Base-by-base conservation (phyloP, 208 protist species). In the Trypanosoma boissoni region DNA sequence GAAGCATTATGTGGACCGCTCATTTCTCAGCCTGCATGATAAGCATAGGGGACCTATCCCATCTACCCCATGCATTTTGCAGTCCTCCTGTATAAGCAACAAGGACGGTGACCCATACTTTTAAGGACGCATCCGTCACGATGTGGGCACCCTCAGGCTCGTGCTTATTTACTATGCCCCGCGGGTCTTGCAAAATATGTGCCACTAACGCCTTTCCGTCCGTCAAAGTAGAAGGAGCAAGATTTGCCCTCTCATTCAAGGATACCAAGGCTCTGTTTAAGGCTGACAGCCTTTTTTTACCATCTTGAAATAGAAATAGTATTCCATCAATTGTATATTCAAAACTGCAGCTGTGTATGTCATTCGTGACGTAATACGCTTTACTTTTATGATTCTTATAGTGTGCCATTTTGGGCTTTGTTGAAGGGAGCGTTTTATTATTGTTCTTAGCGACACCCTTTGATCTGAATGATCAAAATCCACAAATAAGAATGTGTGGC, bases 111-210 rank as follows among this genome's bases (percentile, higher is more conserved):
- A 41, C 28, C 58, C 48, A 65, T 49, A 41, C 58, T 14, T 48
- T 20, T 8, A 57, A 20, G 2, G 58, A 65, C 29, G 58, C 58
- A 44, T 65, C 48, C 12, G 58, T 65, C 14, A 46, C 37, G 18
- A 57, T 7, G 26, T 28, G 14, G n/a, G n/a, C n/a, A n/a, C n/a
- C n/a, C n/a, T n/a, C 3, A 14, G 12, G 4, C 27, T 21, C 12
- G 21, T 24, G 9, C 5, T 6, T 1, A 48, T 23, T 23, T 14
- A 2, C 1, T 23, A n/a, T n/a, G n/a, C n/a, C n/a, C n/a, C n/a
- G n/a, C n/a, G n/a, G 9, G 8, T 23, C n/a, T 23, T 48, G 1
- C 3, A 28, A 8, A 2, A 48, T 6, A 6, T 2, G 7, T 23
- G 1, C 1, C 27, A 3, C 21, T 23, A 16, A 48, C 4, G 9